These are phyloP conservation scores for Podospora australis DNA, from an alignment of 495 filamentous ascomycete species.

Conservation along the genomic window DNA sequence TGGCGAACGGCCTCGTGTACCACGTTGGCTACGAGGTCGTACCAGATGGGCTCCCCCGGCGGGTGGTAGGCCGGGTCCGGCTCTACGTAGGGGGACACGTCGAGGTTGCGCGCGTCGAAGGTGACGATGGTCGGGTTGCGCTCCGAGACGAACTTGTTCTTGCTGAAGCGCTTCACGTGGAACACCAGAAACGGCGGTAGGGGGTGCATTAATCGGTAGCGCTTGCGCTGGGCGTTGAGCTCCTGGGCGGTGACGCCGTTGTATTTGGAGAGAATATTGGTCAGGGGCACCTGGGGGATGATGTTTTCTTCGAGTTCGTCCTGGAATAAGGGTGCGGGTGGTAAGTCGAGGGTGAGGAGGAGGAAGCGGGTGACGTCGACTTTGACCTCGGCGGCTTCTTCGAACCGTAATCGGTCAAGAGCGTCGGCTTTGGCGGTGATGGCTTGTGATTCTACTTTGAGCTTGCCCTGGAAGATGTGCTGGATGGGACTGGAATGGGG, in stretches of 20 bases:
- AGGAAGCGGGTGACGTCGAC: constrained; percentile 71
- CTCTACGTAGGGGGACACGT: constrained; percentile 79
- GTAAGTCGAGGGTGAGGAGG: constrained; percentile 87
- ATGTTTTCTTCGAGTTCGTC: constrained; percentile 86
- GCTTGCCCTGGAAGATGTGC: constrained; percentile 82
- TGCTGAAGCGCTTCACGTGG: constrained; percentile 93
- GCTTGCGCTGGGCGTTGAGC: constrained; percentile 72
- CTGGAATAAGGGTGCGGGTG: constrained; percentile 92
- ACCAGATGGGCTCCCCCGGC: constrained; percentile 81
- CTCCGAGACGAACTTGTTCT: constrained; percentile 92
- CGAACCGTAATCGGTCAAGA: constrained; percentile 84
- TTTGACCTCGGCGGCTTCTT: constrained; percentile 78
- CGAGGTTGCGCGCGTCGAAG: constrained; percentile 74
- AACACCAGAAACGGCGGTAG: constrained; percentile 88
- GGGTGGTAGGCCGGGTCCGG: constrained; percentile 43
- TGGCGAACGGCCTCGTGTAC: constrained; percentile 80
- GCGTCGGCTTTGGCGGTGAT: constrained; percentile 90
- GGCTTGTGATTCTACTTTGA: constrained; percentile 87
- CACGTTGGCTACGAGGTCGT: constrained; percentile 94
- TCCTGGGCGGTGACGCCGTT: constrained; percentile 85
- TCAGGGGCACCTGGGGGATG: constrained; percentile 90
- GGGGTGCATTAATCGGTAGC: constrained; percentile 87
- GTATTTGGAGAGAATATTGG: constrained; percentile 88
- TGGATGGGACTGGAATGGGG: constrained; percentile 78
- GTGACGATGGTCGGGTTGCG: constrained; percentile 98